Conservation (phyloP, 208 protist species). For the Leishmania tropica region DNA sequence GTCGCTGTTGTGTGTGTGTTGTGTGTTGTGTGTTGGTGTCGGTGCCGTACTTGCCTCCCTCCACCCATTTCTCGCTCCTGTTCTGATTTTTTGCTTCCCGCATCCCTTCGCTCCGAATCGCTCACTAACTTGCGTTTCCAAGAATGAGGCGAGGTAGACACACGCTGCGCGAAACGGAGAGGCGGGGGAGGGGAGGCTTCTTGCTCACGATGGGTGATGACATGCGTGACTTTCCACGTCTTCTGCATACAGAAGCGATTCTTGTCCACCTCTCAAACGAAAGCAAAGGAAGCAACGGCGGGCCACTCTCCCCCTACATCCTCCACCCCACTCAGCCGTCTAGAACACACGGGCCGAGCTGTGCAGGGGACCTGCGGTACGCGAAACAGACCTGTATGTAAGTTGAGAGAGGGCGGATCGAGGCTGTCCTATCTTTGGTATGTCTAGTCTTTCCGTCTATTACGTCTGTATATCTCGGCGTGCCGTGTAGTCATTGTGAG, state of each 20-base stretch:
- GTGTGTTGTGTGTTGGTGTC: background rate
- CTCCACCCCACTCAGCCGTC: too few relatives aligned
- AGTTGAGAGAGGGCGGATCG: background rate
- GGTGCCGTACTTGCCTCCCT: background rate
- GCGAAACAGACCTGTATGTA: background rate
- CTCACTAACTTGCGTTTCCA: background rate
- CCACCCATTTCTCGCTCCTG: background rate
- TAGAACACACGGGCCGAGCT: too few relatives aligned
- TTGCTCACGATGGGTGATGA: too few relatives aligned
- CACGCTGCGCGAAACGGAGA: background rate
- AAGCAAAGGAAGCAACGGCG: too few relatives aligned
- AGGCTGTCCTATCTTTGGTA: background rate
- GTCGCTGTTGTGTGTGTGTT: background rate
- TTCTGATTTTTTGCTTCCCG: background rate
- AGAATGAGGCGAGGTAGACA: background rate
- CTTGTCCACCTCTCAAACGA: too few relatives aligned
- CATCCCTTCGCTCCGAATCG: background rate
- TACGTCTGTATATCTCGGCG: background rate
- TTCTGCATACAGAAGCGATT: too few relatives aligned
- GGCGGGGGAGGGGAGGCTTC: too few relatives aligned
- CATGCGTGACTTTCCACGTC: too few relatives aligned
- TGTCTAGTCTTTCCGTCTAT: background rate
- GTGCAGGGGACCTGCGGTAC: too few relatives aligned
- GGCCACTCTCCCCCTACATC: too few relatives aligned
- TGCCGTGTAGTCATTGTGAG: background rate